Base-by-base conservation (phyloP, 2,329 filamentous ascomycete species). In the Zarea fungicola region DNA sequence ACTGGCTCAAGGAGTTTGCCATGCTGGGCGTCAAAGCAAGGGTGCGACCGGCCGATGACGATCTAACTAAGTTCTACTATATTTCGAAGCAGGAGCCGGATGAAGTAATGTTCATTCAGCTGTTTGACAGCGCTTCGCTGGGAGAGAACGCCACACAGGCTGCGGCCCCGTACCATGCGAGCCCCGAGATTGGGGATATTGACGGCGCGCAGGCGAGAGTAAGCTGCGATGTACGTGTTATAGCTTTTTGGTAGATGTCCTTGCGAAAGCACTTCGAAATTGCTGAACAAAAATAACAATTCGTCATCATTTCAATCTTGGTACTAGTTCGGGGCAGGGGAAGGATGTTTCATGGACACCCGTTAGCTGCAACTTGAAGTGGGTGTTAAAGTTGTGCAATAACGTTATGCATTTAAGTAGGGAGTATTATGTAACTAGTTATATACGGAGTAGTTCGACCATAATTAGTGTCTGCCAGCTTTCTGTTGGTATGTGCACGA, bases 41-140 rank as follows among this genome's bases (percentile, higher is more conserved):
- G 26, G 26, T 7, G 26, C 26, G 26, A 13, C 26, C 26, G 7
- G 26, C 7, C 26, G 26, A 29, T 13, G 26, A 29, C 26, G 26
- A 29, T 13, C 26, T 13, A 29, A 29, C 26, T 13, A 13, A 29
- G 26, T 29, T 29, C 13, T 29, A 29, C 26, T 29, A 29, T 29
- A 29, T 29, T 29, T 29, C 26, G 26, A 29, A 29, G 26, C 26
- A 29, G 26, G 26, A 29, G 13, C 26, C 26, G 7, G 26, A 29
- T 29, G 26, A 29, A 29, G 26, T 29, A 29, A 29, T 42, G 22
- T 42, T 42, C 40, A 42, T 42, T 23, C 22, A 42, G 40, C 25
- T 42, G 9, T 42, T 42, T 29, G 40, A 42, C 25, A 42, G 40
- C 26, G 40, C 40, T 25, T 42, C 40, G 13, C 13, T 42, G 22